Evolutionary conservation across 2,329 filamentous ascomycete species (phyloP).

Genomic region (Ascosphaera apis): DNA sequence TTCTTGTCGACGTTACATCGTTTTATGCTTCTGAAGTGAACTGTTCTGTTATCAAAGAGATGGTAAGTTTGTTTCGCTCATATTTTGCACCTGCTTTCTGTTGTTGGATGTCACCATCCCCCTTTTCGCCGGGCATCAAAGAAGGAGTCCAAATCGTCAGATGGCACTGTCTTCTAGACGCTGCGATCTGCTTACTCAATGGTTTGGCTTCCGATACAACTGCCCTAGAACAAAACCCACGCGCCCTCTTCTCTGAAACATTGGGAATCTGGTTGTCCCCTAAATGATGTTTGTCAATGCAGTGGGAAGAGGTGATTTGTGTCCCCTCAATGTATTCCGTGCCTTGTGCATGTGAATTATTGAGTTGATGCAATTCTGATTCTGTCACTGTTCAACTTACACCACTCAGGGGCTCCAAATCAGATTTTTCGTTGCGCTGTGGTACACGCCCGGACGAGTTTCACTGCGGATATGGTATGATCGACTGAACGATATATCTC

Average conservation of each 20-base stretch:
- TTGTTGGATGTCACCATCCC: no score
- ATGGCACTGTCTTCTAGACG: background rate
- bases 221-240: slow-evolving; percentile 32
- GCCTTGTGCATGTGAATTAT: slow-evolving; percentile 11
- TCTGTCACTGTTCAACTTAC: no score
- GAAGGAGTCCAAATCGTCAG: slow-evolving; percentile 28
- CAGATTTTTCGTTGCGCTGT: background rate
- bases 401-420: background rate
- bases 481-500: no score
- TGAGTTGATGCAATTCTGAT: no score
- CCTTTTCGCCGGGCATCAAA: slow-evolving; percentile 22
- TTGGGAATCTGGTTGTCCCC: no score
- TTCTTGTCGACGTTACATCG: slow-evolving; percentile 60
- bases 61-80: slow-evolving; percentile 12
- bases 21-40: slow-evolving; percentile 49
- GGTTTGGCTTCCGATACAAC: slow-evolving; percentile 34
- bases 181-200: slow-evolving; percentile 11
- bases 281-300: no score
- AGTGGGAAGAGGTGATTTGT: no score
- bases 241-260: no score
- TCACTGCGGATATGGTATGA: no score
- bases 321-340: slow-evolving; percentile 7
- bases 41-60: slow-evolving; percentile 26
- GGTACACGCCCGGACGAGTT: background rate
- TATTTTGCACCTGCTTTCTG: background rate